Conservation (phyloP, 2,329 filamentous ascomycete genomes). For the Aspergillus sp. region DNA sequence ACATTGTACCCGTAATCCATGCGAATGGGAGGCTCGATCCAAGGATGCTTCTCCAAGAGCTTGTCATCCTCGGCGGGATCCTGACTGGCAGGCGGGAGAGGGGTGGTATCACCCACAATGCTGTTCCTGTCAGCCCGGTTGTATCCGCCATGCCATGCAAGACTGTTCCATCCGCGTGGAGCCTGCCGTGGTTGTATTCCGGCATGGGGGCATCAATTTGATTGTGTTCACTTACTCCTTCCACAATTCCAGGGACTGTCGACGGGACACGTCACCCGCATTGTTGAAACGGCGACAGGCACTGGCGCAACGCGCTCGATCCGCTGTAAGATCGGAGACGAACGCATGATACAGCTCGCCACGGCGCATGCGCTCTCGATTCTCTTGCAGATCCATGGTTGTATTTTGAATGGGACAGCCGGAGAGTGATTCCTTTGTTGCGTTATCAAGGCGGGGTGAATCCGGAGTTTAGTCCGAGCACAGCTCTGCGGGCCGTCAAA, state of each 20-base stretch:
- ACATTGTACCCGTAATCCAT: slow-evolving; percentile 80
- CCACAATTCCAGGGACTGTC: slow-evolving; percentile 68
- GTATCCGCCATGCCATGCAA: background rate
- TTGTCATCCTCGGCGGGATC: slow-evolving; percentile 66
- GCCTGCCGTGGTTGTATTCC: background rate
- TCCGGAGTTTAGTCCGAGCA: background rate
- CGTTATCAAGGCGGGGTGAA: background rate
- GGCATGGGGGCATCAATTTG: too few relatives aligned
- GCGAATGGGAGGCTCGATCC: slow-evolving; percentile 68
- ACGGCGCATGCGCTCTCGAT: slow-evolving; percentile 55
- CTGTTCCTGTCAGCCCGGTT: slow-evolving; percentile 44
- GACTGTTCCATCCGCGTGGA: background rate
- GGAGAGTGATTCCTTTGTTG: background rate
- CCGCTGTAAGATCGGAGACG: slow-evolving; percentile 65
- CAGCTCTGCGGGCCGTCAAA: too few relatives aligned
- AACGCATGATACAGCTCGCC: slow-evolving; percentile 77
- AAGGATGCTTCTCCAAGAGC: slow-evolving; percentile 66
- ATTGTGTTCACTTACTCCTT: slow-evolving; percentile 60
- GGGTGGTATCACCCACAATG: slow-evolving; percentile 62
- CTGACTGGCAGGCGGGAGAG: slow-evolving; percentile 61
- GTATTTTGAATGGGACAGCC: background rate
- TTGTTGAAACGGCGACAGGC: slow-evolving; percentile 68
- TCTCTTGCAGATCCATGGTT: slow-evolving; percentile 18
- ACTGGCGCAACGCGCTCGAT: slow-evolving; percentile 62
- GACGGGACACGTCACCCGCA: slow-evolving; percentile 60